A percentile compares a stretch with the other conserved stretches of the same genome.
Evolutionary conservation across 1,284 basidiomycete species (phyloP).

Genomic region (Cryptococcus sp.): DNA sequence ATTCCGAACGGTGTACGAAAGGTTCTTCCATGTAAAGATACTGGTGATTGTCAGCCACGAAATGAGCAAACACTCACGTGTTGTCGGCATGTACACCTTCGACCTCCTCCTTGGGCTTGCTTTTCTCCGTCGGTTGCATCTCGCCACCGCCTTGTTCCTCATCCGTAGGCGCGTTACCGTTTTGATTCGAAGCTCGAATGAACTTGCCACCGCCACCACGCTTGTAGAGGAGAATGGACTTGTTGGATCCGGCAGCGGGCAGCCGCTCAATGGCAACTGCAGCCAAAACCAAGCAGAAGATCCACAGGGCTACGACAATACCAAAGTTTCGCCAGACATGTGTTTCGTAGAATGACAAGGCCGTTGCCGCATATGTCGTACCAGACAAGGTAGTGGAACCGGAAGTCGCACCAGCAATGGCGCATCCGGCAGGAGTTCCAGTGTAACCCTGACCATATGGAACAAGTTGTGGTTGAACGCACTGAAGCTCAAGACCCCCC

Average conservation of each 20-base stretch:
- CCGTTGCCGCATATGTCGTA: slow-evolving; percentile 44
- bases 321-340: slow-evolving; percentile 57
- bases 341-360: slow-evolving; percentile 48
- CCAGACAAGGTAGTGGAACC: slow-evolving; percentile 49
- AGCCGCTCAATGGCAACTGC: slow-evolving; percentile 28
- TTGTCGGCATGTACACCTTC: slow-evolving; percentile 25
- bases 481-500: slow-evolving; percentile 45
- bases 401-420: slow-evolving; percentile 49
- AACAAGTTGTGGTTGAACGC: slow-evolving; percentile 48
- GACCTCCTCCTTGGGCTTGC: background rate
- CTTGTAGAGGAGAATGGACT: slow-evolving; percentile 43
- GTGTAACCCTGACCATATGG: slow-evolving; percentile 50
- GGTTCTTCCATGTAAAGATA: slow-evolving; percentile 55
- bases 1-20: slow-evolving; percentile 55
- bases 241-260: slow-evolving; percentile 42
- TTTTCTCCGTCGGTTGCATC: slow-evolving; percentile 33
- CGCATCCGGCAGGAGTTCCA: slow-evolving; percentile 40
- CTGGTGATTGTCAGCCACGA: slow-evolving; percentile 1
- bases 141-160: slow-evolving; percentile 29
- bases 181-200: slow-evolving; percentile 35
- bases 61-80: slow-evolving; percentile 21
- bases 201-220: slow-evolving; percentile 42
- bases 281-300: slow-evolving; percentile 26
- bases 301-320: slow-evolving; percentile 51
- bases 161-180: slow-evolving; percentile 27